These are phyloP conservation scores for Paramecium biaurelia DNA, from an alignment of 73 alveolate species.

Conservation along the genomic window DNA sequence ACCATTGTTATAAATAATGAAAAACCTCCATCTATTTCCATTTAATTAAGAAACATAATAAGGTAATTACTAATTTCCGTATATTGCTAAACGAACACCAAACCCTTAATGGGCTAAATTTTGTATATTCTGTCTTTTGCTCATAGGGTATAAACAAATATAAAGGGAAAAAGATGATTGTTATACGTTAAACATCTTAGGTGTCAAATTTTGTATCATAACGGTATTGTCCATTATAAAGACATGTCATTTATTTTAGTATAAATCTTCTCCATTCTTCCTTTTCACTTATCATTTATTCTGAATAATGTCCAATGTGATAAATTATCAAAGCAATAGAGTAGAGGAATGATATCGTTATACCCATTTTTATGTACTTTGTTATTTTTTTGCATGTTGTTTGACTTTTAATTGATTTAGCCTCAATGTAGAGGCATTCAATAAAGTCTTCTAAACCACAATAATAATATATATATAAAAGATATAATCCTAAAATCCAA, in stretches of 20 bases:
- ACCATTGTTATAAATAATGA: too few species aligned
- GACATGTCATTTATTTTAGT: background rate
- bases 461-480: background rate
- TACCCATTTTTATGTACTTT: background rate
- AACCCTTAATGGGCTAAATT: background rate
- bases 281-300: background rate
- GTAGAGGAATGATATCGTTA: background rate
- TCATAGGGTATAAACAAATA: background rate
- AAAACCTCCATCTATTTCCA: background rate
- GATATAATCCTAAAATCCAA: constrained; percentile 31
- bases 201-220: background rate
- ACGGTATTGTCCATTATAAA: background rate
- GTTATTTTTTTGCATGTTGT: background rate
- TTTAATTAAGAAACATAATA: too few species aligned
- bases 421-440: background rate
- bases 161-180: background rate
- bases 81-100: background rate
- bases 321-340: background rate
- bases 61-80: too few species aligned
- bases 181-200: background rate
- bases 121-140: background rate
- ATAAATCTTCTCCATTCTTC: background rate
- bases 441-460: background rate
- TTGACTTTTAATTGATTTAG: background rate
- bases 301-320: background rate